Percentiles rank a stretch among this genome's conserved stretches.
These are phyloP conservation scores for Saccharomyces hybrid DNA, from an alignment of 1,139 yeast species.

Conservation along the genomic window DNA sequence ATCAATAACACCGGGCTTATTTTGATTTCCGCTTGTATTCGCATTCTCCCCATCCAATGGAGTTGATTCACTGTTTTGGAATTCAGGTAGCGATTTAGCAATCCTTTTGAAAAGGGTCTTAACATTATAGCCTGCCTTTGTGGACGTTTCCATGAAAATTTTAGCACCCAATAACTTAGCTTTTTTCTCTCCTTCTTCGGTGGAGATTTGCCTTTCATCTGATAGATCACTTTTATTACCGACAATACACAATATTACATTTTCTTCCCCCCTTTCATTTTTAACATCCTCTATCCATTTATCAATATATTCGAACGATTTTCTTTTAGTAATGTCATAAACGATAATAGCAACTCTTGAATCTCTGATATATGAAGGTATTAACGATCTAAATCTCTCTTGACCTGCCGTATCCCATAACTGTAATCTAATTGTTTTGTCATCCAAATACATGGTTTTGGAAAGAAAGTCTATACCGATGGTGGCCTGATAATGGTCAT, in stretches of 20 bases:
- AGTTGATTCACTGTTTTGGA: conserved; percentile 41
- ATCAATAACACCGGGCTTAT: conserved; percentile 28
- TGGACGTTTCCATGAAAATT: conserved; percentile 85
- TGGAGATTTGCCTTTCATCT: conserved; percentile 66
- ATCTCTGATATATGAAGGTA: conserved; percentile 92
- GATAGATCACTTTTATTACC: conserved; percentile 72
- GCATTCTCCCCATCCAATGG: conserved; percentile 35
- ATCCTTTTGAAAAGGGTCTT: conserved; percentile 82
- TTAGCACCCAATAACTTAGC: conserved; percentile 73
- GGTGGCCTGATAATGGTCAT: conserved; percentile 88
- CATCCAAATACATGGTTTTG: conserved; percentile 74
- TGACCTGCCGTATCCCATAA: conserved; percentile 99
- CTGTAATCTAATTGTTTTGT: conserved; percentile 61
- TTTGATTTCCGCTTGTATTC: conserved; percentile 9
- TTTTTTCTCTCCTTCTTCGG: conserved; percentile 71
- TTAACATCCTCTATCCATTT: conserved; percentile 84
- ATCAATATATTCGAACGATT: conserved; percentile 65
- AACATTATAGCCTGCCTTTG: conserved; percentile 91
- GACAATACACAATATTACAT: conserved; percentile 65
- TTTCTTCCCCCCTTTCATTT: conserved; percentile 61
- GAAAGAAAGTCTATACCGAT: conserved; percentile 94
- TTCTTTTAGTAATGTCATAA: conserved; percentile 83
- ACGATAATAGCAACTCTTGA: conserved; percentile 96
- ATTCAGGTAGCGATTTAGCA: conserved; percentile 86
- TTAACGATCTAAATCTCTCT: conserved; percentile 87